Base-by-base conservation (phyloP, 305 asterid genomes). In the Galium porrigens region DNA sequence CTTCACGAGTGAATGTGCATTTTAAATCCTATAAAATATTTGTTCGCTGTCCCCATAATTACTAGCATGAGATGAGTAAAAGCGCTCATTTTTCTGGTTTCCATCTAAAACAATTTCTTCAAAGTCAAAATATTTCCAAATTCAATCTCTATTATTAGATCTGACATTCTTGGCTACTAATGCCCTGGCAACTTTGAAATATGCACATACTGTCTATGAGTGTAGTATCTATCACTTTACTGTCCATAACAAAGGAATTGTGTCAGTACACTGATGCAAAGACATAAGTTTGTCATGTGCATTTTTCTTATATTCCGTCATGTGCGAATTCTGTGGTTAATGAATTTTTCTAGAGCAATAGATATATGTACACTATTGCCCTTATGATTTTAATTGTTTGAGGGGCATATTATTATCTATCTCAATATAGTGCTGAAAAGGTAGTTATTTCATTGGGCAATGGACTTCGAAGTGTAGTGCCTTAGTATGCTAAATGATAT, bases 61-160 rank as follows among this genome's bases (percentile, higher is more conserved):
- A 34, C 63, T 55, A 30, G 42, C 63, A 22, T 53, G 69, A 53
- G 61, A 12, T 36, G 27, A 11, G 53, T 66, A 10, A 29, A 37
- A 37, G 17, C 32, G 17, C 15, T 39, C 56, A 10, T 41, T 55
- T 17, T n/a, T 14, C 33, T 32, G 20, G 39, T 20, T 5, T 39
- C 33, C 46, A 36, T 65, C 63, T 37, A 53, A 32, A 62, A 14
- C 39, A 8, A 54, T 14, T 36, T 37, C 22, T 52, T 54, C 39
- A 52, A 33, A 10, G 29, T 52, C 22, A 64, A 30, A 2, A 14
- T 60, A 14, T 61, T 61, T 7, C 66, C 56, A 44, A 29, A 44
- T 30, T 62, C 41, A n/a, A 63, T 29, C 33, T 56, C 20, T 64
- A 32, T 30, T 3, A 22, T 56, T 15, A 42, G 29, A 67, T 56